Evolutionary conservation across 2,329 filamentous ascomycete genomes (phyloP).

Genomic region (Didymella pomorum): DNA sequence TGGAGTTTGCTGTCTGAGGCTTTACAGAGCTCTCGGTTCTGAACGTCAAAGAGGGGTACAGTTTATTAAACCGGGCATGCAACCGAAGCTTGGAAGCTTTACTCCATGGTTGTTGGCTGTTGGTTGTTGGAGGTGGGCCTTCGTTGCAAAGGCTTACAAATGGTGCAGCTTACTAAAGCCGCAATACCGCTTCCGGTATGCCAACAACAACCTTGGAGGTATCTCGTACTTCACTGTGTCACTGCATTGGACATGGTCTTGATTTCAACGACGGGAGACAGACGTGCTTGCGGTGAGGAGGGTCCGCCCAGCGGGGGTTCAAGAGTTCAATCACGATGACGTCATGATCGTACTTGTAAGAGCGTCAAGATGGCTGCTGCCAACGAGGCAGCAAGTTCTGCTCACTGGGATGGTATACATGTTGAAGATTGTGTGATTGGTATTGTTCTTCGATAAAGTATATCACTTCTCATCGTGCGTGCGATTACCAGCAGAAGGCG

Average conservation of each 20-base stretch:
- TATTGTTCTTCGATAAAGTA: too few species aligned
- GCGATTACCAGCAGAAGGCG: neutral
- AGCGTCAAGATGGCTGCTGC: neutral
- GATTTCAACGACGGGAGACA: too few species aligned
- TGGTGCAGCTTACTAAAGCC: neutral
- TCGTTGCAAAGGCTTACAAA: neutral
- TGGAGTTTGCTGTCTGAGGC: neutral
- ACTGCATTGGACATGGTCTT: neutral
- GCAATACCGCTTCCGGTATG: slow-evolving; percentile 1
- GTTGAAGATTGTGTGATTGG: too few species aligned
- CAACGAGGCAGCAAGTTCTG: too few species aligned
- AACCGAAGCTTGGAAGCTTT: neutral
- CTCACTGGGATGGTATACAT: too few species aligned
- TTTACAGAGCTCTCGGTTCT: neutral
- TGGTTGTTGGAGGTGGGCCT: neutral
- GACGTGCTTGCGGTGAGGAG: neutral
- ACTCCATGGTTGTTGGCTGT: neutral
- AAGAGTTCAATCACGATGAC: neutral
- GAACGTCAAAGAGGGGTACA: slow-evolving; percentile 1
- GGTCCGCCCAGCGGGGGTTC: neutral
- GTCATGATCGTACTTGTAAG: neutral
- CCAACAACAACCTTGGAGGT: neutral
- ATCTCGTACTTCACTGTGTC: neutral
- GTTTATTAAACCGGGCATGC: neutral
- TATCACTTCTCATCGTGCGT: neutral